Base-by-base conservation (phyloP, 306 rosid species). In the Ochetophila trinervis region DNA sequence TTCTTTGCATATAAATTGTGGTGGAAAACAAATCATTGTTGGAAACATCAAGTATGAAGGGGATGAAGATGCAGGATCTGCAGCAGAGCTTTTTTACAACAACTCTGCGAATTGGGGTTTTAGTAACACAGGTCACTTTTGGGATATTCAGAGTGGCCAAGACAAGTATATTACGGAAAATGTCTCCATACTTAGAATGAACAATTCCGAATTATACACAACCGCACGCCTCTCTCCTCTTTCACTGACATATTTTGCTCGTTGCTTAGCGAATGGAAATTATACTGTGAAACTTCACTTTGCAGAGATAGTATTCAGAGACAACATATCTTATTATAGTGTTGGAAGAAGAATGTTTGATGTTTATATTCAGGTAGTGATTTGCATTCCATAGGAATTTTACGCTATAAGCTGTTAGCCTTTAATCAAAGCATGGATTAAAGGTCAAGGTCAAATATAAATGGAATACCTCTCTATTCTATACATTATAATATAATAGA, bases 231-330 rank as follows among this genome's bases (percentile, higher is more conserved):
- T 75, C 5, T 45, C 84, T 68, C 84, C 89, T 1, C 68, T 77
- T 62, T 82, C 86, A 5, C 86, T 84, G 48, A 79, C 86, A 18
- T 87, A 87, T 66, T 82, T 77, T 65, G 79, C 63, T n/a, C 86
- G 67, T 62, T 87, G 89, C 84, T 73, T 87, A 79, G 84, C 78
- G 68, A 82, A 84, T 82, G 86, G 86, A 55, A 84, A 79, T 69
- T 87, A 84, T 63, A 77, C 81, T 11, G 78, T 87, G 47, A 83
- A 68, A 53, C 79, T 87, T 17, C 84, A 79, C 63, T 87, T 87
- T 52, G 84, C 89, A 3, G 93, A 87, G 64, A 77, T 82, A 74
- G 62, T 57, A 23, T 71, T 87, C 53, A 64, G 83, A 17, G 80
- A 79, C 16, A 82, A 78, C 57, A 75, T 69, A 57, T 84, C 89